Percentiles rank a stretch among this genome's conserved stretches.
These are phyloP conservation scores for Fusarium brachygibbosum DNA, from an alignment of 2,329 filamentous ascomycete species.

Conservation along the genomic window DNA sequence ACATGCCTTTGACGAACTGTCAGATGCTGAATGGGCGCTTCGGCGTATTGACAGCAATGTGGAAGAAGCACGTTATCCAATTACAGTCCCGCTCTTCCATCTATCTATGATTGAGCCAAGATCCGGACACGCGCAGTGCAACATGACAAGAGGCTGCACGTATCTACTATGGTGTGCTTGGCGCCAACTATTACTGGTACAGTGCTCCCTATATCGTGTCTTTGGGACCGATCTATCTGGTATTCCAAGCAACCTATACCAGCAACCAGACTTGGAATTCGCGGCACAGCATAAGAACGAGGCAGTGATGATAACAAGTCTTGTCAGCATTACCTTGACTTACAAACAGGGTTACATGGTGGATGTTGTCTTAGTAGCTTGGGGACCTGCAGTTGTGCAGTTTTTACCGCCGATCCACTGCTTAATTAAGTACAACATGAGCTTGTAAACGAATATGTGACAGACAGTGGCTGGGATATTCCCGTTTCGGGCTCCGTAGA, in stretches of 20 bases:
- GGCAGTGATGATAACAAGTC: constrained; percentile 12
- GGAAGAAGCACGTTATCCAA: constrained; percentile 24
- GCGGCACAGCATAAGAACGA: constrained; percentile 8
- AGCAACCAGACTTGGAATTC: constrained; percentile 16
- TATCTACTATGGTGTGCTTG: constrained; percentile 33
- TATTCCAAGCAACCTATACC: constrained; percentile 10
- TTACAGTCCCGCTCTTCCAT: constrained; percentile 35
- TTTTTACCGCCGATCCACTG: constrained; percentile 29
- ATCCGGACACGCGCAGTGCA: constrained; percentile 43
- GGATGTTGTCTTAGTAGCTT: neutral
- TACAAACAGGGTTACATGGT: constrained; percentile 7
- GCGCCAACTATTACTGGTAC: constrained; percentile 37
- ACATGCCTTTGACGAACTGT: constrained; percentile 12
- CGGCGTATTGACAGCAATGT: constrained; percentile 15
- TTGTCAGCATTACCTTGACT: constrained; percentile 11
- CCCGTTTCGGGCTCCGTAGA: constrained; percentile 31
- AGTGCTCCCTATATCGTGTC: constrained; percentile 20
- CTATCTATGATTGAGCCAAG: constrained; percentile 44
- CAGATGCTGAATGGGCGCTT: constrained; percentile 18
- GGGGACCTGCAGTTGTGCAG: constrained; percentile 36
- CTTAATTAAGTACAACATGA: constrained; percentile 5
- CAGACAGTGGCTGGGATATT: constrained; percentile 39
- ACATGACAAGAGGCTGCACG: constrained; percentile 37
- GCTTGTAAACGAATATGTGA: constrained; percentile 24
- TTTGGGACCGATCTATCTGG: constrained; percentile 20